A percentile compares a stretch with the other conserved stretches of the same genome.
Evolutionary conservation across 176 grass and related monocot genomes (phyloP).

Genomic region (Juncus effusus): DNA sequence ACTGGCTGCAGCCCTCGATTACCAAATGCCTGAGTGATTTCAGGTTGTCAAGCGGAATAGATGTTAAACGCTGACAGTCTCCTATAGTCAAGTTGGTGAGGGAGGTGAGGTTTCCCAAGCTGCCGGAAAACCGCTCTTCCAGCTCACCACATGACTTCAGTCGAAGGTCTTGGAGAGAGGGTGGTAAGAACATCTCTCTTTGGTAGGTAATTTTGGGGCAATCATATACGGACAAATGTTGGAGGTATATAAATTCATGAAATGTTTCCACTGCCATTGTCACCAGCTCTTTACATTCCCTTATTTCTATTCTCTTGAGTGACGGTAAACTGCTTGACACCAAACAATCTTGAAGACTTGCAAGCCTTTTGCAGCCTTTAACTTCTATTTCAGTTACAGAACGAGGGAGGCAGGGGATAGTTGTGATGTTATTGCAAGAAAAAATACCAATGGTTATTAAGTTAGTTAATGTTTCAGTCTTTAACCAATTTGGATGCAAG

Average conservation of each 20-base stretch:
- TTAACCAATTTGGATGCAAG: conserved; percentile 11
- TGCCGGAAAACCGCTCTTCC: background rate
- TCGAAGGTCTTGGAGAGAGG: conserved; percentile 4
- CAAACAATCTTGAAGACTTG: conserved; percentile 11
- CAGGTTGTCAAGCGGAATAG: background rate
- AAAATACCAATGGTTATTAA: background rate
- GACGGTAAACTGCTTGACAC: background rate
- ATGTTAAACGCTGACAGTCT: background rate
- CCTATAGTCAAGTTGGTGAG: background rate
- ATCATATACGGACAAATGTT: background rate
- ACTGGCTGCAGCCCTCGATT: too few relatives aligned
- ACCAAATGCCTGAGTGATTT: too few relatives aligned
- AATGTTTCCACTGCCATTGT: background rate
- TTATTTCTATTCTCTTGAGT: background rate
- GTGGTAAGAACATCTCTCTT: conserved; percentile 13
- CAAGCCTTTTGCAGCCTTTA: background rate
- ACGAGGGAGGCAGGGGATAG: conserved; percentile 5
- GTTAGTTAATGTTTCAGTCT: background rate
- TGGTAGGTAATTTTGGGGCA: conserved; percentile 9
- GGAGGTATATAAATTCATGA: too few relatives aligned
- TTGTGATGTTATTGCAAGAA: background rate
- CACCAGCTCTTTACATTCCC: background rate
- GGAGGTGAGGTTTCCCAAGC: conserved; percentile 22
- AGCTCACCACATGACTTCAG: conserved; percentile 7
- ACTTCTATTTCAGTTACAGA: background rate